A percentile compares a stretch with the other conserved stretches of the same genome.
Evolutionary conservation across 2,329 filamentous ascomycete species (phyloP).

Genomic region (Xylariaceae sp.): DNA sequence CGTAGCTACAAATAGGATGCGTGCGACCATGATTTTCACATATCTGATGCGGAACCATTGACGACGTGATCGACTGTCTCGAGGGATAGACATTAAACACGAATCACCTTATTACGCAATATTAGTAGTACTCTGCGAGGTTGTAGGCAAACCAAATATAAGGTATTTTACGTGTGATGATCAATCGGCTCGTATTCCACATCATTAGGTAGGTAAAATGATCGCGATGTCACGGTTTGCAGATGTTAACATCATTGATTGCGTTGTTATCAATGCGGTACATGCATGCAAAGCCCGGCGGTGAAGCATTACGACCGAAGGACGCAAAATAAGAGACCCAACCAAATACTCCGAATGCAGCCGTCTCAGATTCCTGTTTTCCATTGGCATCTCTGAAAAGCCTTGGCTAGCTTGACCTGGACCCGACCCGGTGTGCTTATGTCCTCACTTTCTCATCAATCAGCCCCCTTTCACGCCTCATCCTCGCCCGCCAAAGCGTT

Average conservation of each 20-base stretch:
- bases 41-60: no score
- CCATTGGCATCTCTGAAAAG: constrained; percentile 23
- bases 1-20: no score
- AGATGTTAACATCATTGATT: constrained; percentile 44
- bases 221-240: not conserved
- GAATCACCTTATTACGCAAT: no score
- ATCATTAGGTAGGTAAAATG: no score
- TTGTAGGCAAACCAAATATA: no score
- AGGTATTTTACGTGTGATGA: no score
- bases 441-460: constrained; percentile 22
- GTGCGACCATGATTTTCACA: no score
- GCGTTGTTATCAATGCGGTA: constrained; percentile 47
- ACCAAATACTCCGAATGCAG: constrained; percentile 44
- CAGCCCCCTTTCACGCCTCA: constrained; percentile 40
- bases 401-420: constrained; percentile 11
- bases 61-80: no score
- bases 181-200: no score
- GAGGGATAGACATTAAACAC: no score
- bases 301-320: constrained; percentile 27
- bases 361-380: constrained; percentile 27
- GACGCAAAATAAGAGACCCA: constrained; percentile 40
- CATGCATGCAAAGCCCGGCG: constrained; percentile 43
- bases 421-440: constrained; percentile 19
- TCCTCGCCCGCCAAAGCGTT: constrained; percentile 75
- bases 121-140: no score